A percentile compares a stretch with the other conserved stretches of the same genome.
Evolutionary conservation across 2,329 filamentous ascomycete genomes (phyloP).

Genomic region (Pseudogymnoascus sp.): DNA sequence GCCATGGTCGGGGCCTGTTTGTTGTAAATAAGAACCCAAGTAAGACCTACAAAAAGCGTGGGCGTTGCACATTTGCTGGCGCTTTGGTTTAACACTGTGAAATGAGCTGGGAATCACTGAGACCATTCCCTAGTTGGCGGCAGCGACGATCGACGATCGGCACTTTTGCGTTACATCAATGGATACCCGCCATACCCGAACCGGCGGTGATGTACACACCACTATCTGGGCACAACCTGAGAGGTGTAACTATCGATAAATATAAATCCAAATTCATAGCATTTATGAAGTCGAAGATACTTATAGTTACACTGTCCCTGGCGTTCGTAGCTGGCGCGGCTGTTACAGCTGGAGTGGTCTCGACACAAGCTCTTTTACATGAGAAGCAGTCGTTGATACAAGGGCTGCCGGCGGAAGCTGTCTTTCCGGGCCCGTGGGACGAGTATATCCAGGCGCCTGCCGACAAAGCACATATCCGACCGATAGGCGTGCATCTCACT

Average conservation of each 20-base stretch:
- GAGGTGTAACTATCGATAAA: not conserved
- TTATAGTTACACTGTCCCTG: not conserved
- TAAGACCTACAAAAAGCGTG: too few species aligned
- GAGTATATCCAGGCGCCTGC: slow-evolving; percentile 32
- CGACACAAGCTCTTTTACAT: not conserved
- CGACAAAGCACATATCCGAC: slow-evolving; percentile 31
- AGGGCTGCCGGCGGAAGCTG: slow-evolving; percentile 26
- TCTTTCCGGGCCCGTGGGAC: slow-evolving; percentile 36
- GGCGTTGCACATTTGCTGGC: too few species aligned
- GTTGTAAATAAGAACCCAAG: too few species aligned
- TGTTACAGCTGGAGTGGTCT: not conserved
- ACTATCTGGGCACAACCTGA: not conserved
- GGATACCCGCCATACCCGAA: not conserved
- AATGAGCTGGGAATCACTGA: not conserved
- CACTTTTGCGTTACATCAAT: not conserved
- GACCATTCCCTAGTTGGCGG: not conserved
- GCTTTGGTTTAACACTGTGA: not conserved
- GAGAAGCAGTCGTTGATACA: not conserved
- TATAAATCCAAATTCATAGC: not conserved
- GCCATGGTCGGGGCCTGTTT: not conserved
- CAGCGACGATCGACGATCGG: not conserved
- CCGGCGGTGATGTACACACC: not conserved
- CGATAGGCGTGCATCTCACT: slow-evolving; percentile 28
- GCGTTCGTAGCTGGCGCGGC: not conserved
- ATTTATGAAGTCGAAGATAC: not conserved